Percentiles rank a stretch among this genome's conserved stretches.
These are phyloP conservation scores for Alloteropsis angusta DNA, from an alignment of 202 grass and related monocot genomes.

Conservation along the genomic window DNA sequence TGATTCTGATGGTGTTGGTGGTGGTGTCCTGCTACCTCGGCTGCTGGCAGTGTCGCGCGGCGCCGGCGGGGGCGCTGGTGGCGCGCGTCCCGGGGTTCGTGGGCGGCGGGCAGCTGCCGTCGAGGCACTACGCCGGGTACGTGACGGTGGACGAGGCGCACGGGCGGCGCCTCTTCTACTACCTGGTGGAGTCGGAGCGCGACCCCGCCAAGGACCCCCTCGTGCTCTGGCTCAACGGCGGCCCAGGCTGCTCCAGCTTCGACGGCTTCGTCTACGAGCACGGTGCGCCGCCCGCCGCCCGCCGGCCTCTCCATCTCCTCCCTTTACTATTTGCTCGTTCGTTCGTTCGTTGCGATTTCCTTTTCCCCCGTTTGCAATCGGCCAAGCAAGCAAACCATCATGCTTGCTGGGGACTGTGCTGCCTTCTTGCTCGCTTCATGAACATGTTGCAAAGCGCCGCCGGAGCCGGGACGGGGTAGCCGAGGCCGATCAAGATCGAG, in stretches of 20 bases:
- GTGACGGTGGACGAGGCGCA: slow-evolving; percentile 62
- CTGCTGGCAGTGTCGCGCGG: background rate
- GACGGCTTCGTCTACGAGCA: slow-evolving; percentile 97
- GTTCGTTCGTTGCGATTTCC: no score
- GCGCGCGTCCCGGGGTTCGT: background rate
- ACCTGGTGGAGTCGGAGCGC: slow-evolving; percentile 75
- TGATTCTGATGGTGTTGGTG: background rate
- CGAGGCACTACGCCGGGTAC: slow-evolving; percentile 41
- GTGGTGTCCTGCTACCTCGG: background rate
- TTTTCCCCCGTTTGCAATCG: no score
- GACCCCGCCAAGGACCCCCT: slow-evolving; percentile 58
- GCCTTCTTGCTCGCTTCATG: background rate
- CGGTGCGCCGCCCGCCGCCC: slow-evolving; percentile 30
- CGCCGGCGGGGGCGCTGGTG: background rate
- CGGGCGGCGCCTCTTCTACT: slow-evolving; percentile 70
- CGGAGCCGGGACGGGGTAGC: background rate
- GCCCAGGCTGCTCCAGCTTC: slow-evolving; percentile 89
- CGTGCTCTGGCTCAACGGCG: slow-evolving; percentile 95
- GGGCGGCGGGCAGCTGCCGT: background rate
- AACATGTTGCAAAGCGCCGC: no score
- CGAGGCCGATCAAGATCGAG: no score
- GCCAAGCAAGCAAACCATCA: no score
- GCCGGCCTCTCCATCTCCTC: no score
- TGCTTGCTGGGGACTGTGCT: no score
- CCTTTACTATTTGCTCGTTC: no score